phyloP scores from a whole-genome alignment of 1,139 yeast species.

The Scheffersomyces cryptocercus region DNA sequence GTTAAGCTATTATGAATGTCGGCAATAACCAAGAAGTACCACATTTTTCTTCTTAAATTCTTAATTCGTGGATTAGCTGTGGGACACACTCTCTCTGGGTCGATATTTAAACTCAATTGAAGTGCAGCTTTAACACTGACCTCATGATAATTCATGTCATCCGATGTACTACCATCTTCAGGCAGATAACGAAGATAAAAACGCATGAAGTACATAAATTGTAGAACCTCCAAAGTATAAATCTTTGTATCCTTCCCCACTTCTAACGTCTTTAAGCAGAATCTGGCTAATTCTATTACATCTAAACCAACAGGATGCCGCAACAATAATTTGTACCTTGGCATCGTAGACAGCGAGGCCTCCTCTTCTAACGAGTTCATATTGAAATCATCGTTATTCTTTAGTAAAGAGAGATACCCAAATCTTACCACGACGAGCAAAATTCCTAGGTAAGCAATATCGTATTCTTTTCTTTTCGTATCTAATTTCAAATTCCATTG shows the following conservation, averaged over 20 bases:
- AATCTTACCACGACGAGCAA: constrained; percentile 17
- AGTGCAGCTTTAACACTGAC: constrained; percentile 13
- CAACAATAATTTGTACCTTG: constrained; percentile 12
- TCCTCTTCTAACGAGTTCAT: constrained; percentile 3
- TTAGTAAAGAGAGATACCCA: constrained; percentile 17
- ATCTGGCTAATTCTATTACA: constrained; percentile 27
- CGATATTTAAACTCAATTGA: constrained; percentile 14
- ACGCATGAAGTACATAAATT: constrained; percentile 14
- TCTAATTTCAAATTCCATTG: constrained; percentile 1
- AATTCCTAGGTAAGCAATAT: constrained; percentile 14
- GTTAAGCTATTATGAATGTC: constrained; percentile 13
- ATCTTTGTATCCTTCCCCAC: constrained; percentile 1
- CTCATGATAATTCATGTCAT: constrained; percentile 14
- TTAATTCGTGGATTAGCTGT: constrained; percentile 12
- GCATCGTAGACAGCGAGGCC: no score
- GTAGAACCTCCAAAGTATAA: constrained; percentile 12
- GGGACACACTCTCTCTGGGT: constrained; percentile 11
- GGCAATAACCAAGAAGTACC: constrained; percentile 13
- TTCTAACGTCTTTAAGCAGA: constrained; percentile 20
- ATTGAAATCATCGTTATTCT: constrained; percentile 14
- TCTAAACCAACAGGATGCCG: constrained; percentile 32
- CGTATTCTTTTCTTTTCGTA: constrained; percentile 8
- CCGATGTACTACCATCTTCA: constrained; percentile 16
- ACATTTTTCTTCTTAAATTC: constrained; percentile 16
- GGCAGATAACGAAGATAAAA: constrained; percentile 16